phyloP scores from a whole-genome alignment of 2,329 filamentous ascomycete genomes.

The Biscogniauxia mediterranea region DNA sequence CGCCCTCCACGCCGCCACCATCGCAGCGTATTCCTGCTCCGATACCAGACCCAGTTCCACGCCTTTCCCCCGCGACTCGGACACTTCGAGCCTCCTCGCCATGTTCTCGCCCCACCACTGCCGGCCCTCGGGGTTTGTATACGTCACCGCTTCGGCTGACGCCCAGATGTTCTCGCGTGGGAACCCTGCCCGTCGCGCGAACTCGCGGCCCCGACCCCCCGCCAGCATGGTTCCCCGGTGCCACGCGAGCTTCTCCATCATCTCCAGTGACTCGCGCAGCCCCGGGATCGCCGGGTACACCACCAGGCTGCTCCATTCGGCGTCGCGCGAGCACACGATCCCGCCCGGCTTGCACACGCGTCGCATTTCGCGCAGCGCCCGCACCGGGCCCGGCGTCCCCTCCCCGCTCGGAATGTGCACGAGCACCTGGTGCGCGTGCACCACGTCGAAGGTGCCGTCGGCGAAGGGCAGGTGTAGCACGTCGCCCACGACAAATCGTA shows the following conservation, averaged over 20 bases:
- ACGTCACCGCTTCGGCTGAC: conserved; percentile 9
- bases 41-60: conserved; percentile 13
- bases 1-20: conserved; percentile 11
- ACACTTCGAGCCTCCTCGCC: conserved; percentile 9
- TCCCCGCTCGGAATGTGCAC: conserved; percentile 6
- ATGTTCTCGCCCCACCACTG: conserved; percentile 11
- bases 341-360: conserved; percentile 18
- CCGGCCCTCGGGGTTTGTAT: conserved; percentile 4
- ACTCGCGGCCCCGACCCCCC: conserved; percentile 14
- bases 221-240: conserved; percentile 6
- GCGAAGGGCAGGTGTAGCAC: conserved; percentile 12
- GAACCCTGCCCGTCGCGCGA: conserved; percentile 17
- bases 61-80: conserved; percentile 3
- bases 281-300: conserved; percentile 11
- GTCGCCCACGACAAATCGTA: conserved; percentile 8
- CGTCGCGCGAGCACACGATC: conserved; percentile 16
- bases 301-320: conserved; percentile 9
- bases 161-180: conserved; percentile 4
- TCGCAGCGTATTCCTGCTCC: conserved; percentile 7
- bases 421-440: conserved; percentile 18
- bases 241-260: conserved; percentile 5
- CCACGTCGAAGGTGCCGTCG: conserved; percentile 15
- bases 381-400: conserved; percentile 9
- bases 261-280: conserved; percentile 1
- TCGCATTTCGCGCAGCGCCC: conserved; percentile 17